Evolutionary conservation across 306 rosid species (phyloP).

Genomic region (Ormosia emarginata): DNA sequence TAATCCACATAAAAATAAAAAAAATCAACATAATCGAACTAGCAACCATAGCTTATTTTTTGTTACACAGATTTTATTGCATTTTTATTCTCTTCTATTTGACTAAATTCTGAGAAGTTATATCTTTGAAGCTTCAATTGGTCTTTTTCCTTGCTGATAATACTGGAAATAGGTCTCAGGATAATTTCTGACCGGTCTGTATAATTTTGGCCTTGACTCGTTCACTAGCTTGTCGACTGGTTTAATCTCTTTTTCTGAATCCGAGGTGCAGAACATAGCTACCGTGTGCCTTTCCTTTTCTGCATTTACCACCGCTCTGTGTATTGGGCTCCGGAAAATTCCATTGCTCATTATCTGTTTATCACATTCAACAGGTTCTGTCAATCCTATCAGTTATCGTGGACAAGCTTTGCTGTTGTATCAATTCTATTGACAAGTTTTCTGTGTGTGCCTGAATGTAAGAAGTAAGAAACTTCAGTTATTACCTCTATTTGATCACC

Average conservation of each 20-base stretch:
- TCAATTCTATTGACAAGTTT: not conserved
- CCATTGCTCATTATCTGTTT: constrained; percentile 61
- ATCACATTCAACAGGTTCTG: constrained; percentile 4
- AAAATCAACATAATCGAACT: not conserved
- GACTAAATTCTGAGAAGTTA: not conserved
- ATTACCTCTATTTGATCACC: constrained; percentile 85
- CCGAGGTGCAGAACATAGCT: constrained; percentile 55
- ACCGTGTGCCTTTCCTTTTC: constrained; percentile 55
- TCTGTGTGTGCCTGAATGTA: too few species aligned
- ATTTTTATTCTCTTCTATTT: not conserved
- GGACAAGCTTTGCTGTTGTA: not conserved
- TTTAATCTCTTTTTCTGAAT: constrained; percentile 44
- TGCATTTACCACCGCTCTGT: constrained; percentile 50
- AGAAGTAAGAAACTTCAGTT: not conserved
- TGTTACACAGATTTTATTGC: not conserved
- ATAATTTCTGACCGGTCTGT: constrained; percentile 45
- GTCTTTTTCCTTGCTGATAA: constrained; percentile 60
- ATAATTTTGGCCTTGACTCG: constrained; percentile 49
- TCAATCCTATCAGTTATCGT: not conserved
- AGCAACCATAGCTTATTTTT: not conserved
- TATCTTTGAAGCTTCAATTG: constrained; percentile 57
- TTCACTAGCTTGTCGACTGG: constrained; percentile 45
- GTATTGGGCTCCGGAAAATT: constrained; percentile 61
- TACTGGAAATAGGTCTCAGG: constrained; percentile 36
- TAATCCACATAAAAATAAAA: too few species aligned